Base-by-base conservation (phyloP, 2,329 filamentous ascomycete genomes). In the Podosphaera aphanis region DNA sequence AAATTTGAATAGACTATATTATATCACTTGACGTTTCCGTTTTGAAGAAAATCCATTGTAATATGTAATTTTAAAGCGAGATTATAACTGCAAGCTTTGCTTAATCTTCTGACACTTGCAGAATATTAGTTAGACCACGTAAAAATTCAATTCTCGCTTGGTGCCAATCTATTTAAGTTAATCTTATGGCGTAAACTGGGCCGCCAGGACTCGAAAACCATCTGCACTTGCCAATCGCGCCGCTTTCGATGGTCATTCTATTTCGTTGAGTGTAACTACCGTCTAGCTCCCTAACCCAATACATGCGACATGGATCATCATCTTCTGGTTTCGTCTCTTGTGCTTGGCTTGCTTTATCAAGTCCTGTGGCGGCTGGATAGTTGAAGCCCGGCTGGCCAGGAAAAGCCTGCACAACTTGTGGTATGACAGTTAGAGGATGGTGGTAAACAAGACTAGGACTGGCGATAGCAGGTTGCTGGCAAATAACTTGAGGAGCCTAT, bases 311-410 rank as follows among this genome's bases (percentile, higher is more conserved):
- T 35, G 69, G 67, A 59, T 76, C 68, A 51, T 73, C 67, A 54
- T 77, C 73, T 18, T 66, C 65, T 2, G 74, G 74, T 59, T 74
- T 72, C 56, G 77, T 73, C 52, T 76, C 72, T 63, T 77, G 73
- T 44, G 54, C 52, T 38, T 50, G 46, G 20, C 53, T 52, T 37
- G 55, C 51, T 15, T 55, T 52, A 1, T 47, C 20, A 20, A 13
- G 20, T 20, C 11, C 20, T 16, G 20, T 20, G 8, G 37, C 15
- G 16, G n/a, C 37, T 39, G 8, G 15, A 20, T 13, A 20, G 10
- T 11, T 19, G 8, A 11, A 20, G 11, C 20, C 20, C 6, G 8
- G 10, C 20, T 39, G 37, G 3, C 15, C 29, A 33, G 29, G 15
- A 4, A n/a, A 33, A 33, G 29, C 10, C 8, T n/a, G 37, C 18